These are phyloP conservation scores for Aspergillus calidoustus DNA, from an alignment of 2,329 filamentous ascomycete species.

Conservation along the genomic window DNA sequence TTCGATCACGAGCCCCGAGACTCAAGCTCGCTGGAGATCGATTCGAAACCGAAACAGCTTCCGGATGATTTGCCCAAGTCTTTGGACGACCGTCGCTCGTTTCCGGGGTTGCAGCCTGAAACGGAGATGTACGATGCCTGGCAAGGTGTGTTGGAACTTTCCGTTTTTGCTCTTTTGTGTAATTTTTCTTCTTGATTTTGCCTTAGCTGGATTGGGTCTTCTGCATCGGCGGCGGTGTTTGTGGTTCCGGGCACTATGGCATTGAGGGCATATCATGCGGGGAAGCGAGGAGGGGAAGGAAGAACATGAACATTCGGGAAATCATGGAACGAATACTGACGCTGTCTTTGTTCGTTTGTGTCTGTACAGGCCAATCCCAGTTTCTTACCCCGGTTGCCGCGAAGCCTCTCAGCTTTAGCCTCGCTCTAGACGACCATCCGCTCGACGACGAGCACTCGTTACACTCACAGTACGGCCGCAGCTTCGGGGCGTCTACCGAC, in stretches of 20 bases:
- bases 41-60: conserved; percentile 49
- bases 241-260: not conserved
- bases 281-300: not conserved
- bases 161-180: not conserved
- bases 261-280: not conserved
- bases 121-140: conserved; percentile 99
- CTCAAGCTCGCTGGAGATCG: conserved; percentile 24
- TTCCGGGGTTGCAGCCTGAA: conserved; percentile 73
- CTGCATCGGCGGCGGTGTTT: not conserved
- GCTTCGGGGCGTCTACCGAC: conserved; percentile 26
- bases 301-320: not conserved
- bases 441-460: conserved; percentile 65
- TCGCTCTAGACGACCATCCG: conserved; percentile 77
- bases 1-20: conserved; percentile 26
- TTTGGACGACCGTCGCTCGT: conserved; percentile 80
- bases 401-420: conserved; percentile 82
- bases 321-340: conserved; percentile 4
- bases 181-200: not conserved
- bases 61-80: conserved; percentile 88
- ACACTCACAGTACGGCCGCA: conserved; percentile 39
- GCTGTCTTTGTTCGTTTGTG: conserved; percentile 1
- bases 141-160: conserved; percentile 70
- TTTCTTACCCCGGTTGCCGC: conserved; percentile 86
- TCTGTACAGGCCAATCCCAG: conserved; percentile 79
- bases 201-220: not conserved